phyloP scores from a whole-genome alignment of 306 rosid genomes.

The Oemleria cerasiformis region DNA sequence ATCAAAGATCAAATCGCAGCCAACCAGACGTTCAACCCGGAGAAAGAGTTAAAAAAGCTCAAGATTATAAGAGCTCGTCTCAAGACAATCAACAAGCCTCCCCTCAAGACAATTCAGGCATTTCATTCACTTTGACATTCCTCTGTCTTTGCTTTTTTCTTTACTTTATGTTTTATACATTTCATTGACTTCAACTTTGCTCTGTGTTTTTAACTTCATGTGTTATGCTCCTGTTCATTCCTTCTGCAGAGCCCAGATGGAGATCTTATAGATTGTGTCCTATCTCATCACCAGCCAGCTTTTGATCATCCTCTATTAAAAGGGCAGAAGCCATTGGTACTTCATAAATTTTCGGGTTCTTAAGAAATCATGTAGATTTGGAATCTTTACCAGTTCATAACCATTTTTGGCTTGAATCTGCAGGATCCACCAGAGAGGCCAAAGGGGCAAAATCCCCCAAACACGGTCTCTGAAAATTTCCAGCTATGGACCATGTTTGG shows the following conservation, averaged over 20 bases:
- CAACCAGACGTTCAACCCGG: conserved; percentile 59
- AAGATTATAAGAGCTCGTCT: conserved; percentile 55
- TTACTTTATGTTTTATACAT: no score
- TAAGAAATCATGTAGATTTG: not conserved
- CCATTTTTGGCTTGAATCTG: conserved; percentile 17
- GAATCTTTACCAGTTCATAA: not conserved
- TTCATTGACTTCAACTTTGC: not conserved
- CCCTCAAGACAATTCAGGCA: conserved; percentile 81
- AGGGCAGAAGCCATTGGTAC: conserved; percentile 78
- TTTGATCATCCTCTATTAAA: conserved; percentile 82
- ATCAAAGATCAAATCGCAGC: conserved; percentile 23
- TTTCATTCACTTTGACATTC: conserved; percentile 2
- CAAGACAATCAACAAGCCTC: conserved; percentile 67
- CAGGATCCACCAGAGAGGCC: conserved; percentile 93
- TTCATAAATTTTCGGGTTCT: not conserved
- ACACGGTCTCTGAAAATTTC: conserved; percentile 36
- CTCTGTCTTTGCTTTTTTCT: conserved; percentile 23
- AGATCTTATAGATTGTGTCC: conserved; percentile 83
- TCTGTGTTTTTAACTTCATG: not conserved
- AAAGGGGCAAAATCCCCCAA: conserved; percentile 30
- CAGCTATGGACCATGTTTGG: conserved; percentile 78
- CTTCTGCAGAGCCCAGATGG: conserved; percentile 77
- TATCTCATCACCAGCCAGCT: conserved; percentile 82
- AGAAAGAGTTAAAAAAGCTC: conserved; percentile 49
- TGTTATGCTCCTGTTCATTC: not conserved